Conservation (phyloP, 176 grass and related monocot genomes). For the Carex myosuroides region DNA sequence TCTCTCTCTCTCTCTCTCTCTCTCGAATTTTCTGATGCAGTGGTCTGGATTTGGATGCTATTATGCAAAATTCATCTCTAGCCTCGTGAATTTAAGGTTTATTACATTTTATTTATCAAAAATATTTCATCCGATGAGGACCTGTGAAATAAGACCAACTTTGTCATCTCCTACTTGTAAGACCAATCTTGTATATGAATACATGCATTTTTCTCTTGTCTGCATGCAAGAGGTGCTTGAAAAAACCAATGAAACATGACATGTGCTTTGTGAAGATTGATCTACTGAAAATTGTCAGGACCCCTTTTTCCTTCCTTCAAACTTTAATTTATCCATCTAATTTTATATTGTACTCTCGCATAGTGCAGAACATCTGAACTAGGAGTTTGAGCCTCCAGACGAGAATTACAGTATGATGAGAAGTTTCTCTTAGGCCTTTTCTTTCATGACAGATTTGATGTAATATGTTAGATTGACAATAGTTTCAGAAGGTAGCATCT, state of each 20-base stretch:
- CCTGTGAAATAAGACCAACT: not conserved
- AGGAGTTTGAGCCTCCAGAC: not conserved
- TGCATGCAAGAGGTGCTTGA: not conserved
- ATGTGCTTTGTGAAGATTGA: not conserved
- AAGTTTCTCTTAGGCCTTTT: not conserved
- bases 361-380: not conserved
- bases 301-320: not conserved
- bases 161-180: not conserved
- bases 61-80: slow-evolving; percentile 24
- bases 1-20: not conserved
- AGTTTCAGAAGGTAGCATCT: not conserved
- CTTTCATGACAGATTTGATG: not conserved
- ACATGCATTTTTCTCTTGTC: not conserved
- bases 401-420: not conserved
- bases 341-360: not conserved
- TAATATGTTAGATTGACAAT: not conserved
- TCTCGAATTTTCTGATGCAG: slow-evolving; percentile 24
- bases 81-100: slow-evolving; percentile 36
- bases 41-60: slow-evolving; percentile 47
- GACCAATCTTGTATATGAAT: not conserved
- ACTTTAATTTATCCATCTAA: not conserved
- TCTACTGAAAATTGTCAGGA: not conserved
- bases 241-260: not conserved
- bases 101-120: slow-evolving; percentile 10
- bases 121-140: not conserved